A percentile compares a stretch with the other conserved stretches of the same genome.
Evolutionary conservation across 2,329 filamentous ascomycete genomes (phyloP).

Genomic region (Aspergillus luchuensis): DNA sequence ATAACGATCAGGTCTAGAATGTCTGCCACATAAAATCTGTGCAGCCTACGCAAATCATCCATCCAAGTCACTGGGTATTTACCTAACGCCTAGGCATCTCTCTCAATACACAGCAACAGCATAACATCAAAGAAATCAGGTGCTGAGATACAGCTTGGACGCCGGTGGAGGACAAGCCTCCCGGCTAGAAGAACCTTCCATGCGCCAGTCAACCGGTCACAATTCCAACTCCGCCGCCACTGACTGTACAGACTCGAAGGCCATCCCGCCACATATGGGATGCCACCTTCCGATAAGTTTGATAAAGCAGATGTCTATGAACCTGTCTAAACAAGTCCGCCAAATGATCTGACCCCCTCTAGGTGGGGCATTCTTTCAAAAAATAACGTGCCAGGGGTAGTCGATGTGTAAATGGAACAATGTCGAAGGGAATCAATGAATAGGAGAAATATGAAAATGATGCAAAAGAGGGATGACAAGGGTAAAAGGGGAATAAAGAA

Average conservation of each 20-base stretch:
- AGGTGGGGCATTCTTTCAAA: conserved; percentile 9
- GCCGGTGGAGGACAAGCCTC: conserved; percentile 20
- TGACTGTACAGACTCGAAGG: conserved; percentile 4
- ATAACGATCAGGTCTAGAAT: not conserved
- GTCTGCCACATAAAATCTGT: not conserved
- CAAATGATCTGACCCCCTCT: conserved; percentile 11
- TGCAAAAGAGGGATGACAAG: conserved; percentile 8
- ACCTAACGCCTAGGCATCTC: conserved; percentile 33
- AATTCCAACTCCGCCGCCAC: conserved; percentile 6
- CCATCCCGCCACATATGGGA: not conserved
- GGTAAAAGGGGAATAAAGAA: conserved; percentile 11
- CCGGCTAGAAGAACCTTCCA: conserved; percentile 17
- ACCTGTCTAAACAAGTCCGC: conserved; percentile 15
- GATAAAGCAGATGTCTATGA: conserved; percentile 19
- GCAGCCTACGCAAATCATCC: conserved; percentile 11
- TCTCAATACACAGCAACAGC: conserved; percentile 27
- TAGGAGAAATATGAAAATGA: not conserved
- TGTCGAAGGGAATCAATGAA: conserved; percentile 15
- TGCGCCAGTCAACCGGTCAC: conserved; percentile 18
- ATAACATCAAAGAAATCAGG: conserved; percentile 21
- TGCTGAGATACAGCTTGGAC: conserved; percentile 45
- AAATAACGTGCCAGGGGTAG: conserved; percentile 12
- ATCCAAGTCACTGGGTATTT: conserved; percentile 38
- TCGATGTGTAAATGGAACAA: conserved; percentile 9
- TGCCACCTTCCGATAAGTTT: not conserved